Evolutionary conservation across 768 basidiomycete genomes (phyloP).

Genomic region (Filobasidium floriforme): DNA sequence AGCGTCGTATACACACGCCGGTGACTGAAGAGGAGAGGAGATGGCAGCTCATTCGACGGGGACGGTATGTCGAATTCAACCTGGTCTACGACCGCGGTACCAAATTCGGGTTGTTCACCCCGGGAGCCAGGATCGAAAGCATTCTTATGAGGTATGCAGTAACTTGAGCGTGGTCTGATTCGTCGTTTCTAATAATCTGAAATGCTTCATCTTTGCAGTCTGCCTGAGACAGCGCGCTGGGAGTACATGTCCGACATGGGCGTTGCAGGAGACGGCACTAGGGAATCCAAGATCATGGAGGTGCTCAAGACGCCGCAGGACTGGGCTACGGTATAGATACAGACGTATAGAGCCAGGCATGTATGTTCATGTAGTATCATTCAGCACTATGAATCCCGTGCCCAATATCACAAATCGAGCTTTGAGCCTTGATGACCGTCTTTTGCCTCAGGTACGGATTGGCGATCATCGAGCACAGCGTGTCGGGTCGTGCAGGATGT

Average conservation of each 20-base stretch:
- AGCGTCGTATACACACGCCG: conserved; percentile 49
- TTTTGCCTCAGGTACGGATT: too few relatives aligned
- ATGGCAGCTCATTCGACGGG: conserved; percentile 87
- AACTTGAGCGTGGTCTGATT: not conserved
- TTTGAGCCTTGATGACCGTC: too few relatives aligned
- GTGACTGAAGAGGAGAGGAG: conserved; percentile 58
- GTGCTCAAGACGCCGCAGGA: conserved; percentile 59
- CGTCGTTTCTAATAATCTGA: not conserved
- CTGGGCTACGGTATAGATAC: conserved; percentile 49
- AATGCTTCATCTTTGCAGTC: conserved; percentile 22
- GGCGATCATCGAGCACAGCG: too few relatives aligned
- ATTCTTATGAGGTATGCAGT: conserved; percentile 64
- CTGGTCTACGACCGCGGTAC: conserved; percentile 78
- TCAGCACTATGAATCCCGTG: not conserved
- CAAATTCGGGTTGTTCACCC: conserved; percentile 75
- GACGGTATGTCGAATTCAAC: conserved; percentile 93
- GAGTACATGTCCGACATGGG: conserved; percentile 79
- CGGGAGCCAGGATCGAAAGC: conserved; percentile 79
- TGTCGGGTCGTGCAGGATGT: too few relatives aligned
- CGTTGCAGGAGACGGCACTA: conserved; percentile 52
- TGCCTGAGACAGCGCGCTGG: conserved; percentile 81
- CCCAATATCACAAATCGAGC: too few relatives aligned
- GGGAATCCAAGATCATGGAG: conserved; percentile 59
- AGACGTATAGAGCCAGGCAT: not conserved
- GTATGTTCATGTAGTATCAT: not conserved